Evolutionary conservation across 768 basidiomycete species (phyloP).

Genomic region (Auriscalpium vulgare): DNA sequence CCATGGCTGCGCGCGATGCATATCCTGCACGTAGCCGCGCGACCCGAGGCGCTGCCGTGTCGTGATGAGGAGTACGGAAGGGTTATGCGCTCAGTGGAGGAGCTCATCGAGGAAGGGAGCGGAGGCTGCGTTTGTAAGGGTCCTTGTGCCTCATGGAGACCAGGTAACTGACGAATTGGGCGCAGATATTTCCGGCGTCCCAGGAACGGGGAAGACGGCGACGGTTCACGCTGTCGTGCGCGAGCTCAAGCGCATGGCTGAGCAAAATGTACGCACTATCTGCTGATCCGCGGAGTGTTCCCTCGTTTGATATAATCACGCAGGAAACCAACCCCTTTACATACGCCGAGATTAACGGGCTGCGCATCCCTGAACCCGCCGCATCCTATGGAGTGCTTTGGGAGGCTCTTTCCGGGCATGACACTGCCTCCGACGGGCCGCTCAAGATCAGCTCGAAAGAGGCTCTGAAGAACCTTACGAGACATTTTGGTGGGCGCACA

Average conservation of each 20-base stretch:
- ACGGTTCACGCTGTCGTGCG: constrained; percentile 91
- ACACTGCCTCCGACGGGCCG: constrained; percentile 52
- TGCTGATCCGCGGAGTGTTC: not conserved
- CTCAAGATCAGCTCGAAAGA: constrained; percentile 70
- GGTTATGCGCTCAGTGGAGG: constrained; percentile 70
- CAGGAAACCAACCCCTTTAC: constrained; percentile 93
- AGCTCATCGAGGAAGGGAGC: constrained; percentile 84
- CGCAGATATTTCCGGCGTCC: constrained; percentile 92
- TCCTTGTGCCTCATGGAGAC: not conserved
- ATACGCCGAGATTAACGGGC: constrained; percentile 96
- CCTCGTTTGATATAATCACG: not conserved
- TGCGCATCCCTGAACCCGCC: constrained; percentile 87
- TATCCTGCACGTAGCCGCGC: constrained; percentile 84
- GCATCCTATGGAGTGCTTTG: constrained; percentile 89
- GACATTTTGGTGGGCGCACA: constrained; percentile 55
- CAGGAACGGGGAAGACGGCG: constrained; percentile 98
- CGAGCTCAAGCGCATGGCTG: constrained; percentile 84
- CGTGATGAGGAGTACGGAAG: constrained; percentile 77
- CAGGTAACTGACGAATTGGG: not conserved
- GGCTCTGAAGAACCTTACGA: constrained; percentile 69
- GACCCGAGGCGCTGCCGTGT: constrained; percentile 86
- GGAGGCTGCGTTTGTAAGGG: constrained; percentile 91
- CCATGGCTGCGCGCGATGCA: constrained; percentile 87
- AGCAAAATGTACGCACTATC: constrained; percentile 50
- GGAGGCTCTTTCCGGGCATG: constrained; percentile 85